Evolutionary conservation across 2,329 filamentous ascomycete species (phyloP), one percentile per base, ranked within the genome.

Genomic region (Ophiostoma angusticollis): DNA sequence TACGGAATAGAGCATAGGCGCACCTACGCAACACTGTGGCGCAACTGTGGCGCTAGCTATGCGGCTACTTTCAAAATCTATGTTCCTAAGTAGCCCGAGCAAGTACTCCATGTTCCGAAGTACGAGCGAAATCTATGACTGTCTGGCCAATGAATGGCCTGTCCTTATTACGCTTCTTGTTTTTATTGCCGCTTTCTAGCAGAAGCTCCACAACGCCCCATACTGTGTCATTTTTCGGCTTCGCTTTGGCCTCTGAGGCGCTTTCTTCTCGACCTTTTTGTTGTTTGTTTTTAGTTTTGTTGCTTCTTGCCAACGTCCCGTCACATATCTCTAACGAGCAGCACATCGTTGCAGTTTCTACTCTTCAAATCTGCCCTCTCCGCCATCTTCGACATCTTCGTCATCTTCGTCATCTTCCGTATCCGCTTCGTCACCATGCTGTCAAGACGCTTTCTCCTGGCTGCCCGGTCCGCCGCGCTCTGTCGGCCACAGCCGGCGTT

Each of bases 401-500:
- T n/a, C 9, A 19, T 7, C 31, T 31, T 38, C 32, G 24, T 32
- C 23, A 17, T n/a, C 11, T 28, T 32, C 2, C 23, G 21, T 39
- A 13, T 19, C 18, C 22, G 5, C 5, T 18, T 22, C 22, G 23
- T 35, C 50, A 57, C 37, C 33, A 67, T 67, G 63, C 48, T 66
- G 38, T 64, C 64, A 42, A 61, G 65, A 47, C 49, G 47, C 31
- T 37, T 55, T 14, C 42, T 51, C 31, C 47, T 46, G 33, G 49
- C 49, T 31, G 51, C 51, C n/a, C 52, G 52, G 37, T 44, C 47
- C 13, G 43, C 49, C 25, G 47, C 49, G 21, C 45, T 58, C 43
- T 54, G 54, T 51, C 57, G 52, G 42, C 50, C 57, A 46, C 52
- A 57, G 48, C 59, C 62, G 54, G 60, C 65, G 24, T 55, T 67